phyloP scores from a whole-genome alignment of 306 rosid genomes.

The Vicia villosa region DNA sequence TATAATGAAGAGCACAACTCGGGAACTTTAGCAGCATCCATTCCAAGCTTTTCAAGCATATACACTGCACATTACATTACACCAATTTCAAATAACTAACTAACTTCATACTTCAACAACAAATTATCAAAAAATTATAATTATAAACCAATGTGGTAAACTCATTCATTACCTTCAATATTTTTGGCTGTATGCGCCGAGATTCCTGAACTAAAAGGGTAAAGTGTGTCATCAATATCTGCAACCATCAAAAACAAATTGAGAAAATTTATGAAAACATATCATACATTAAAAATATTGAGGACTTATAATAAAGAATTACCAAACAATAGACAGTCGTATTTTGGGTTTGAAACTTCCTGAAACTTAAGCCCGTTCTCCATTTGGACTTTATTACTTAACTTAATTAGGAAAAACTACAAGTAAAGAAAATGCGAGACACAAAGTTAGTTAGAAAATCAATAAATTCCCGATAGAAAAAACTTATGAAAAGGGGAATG shows the following conservation, averaged over 20 bases:
- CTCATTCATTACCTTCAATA: conserved; percentile 58
- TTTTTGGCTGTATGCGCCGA: conserved; percentile 57
- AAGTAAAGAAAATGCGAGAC: not conserved
- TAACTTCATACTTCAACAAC: not conserved
- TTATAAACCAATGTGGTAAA: not conserved
- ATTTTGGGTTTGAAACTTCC: conserved; percentile 54
- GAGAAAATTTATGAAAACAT: not conserved
- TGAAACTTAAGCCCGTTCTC: conserved; percentile 53
- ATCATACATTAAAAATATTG: not conserved
- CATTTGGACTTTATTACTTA: conserved; percentile 45
- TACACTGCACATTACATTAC: conserved; percentile 45
- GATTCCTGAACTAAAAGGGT: conserved; percentile 73
- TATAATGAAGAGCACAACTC: conserved; percentile 59
- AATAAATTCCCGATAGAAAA: not conserved
- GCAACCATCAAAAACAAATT: conserved; percentile 32
- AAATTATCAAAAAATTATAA: not conserved
- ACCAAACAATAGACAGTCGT: conserved; percentile 86
- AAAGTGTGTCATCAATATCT: conserved; percentile 96
- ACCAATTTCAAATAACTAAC: not conserved
- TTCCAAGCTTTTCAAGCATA: conserved; percentile 73
- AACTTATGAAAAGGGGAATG: not conserved
- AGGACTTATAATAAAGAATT: conserved; percentile 6
- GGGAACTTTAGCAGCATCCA: conserved; percentile 61
- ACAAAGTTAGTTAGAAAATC: not conserved
- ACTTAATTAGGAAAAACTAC: conserved; percentile 6